These are phyloP conservation scores for Didymella exigua DNA, from an alignment of 2,329 filamentous ascomycete genomes.

Conservation along the genomic window DNA sequence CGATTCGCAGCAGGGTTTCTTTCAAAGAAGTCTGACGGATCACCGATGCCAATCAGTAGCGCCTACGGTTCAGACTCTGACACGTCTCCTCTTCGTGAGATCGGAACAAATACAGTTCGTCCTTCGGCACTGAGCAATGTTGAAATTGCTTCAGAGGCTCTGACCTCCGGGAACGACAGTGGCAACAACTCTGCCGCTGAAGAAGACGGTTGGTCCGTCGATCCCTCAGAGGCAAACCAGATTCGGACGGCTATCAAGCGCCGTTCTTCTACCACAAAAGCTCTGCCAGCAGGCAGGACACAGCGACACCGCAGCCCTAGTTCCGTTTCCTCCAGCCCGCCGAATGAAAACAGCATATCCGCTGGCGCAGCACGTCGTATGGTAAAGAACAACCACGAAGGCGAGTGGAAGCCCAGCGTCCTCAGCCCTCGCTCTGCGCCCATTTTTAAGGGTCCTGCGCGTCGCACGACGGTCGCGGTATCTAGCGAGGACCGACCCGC, in stretches of 20 bases:
- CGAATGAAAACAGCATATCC: constrained; percentile 63
- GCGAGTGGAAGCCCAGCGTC: constrained; percentile 61
- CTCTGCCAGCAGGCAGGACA: constrained; percentile 47
- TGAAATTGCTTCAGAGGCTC: constrained; percentile 44
- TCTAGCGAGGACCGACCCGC: constrained; percentile 41
- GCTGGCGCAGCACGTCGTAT: constrained; percentile 70
- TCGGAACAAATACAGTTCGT: constrained; percentile 51
- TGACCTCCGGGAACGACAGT: constrained; percentile 37
- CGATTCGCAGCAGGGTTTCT: constrained; percentile 91
- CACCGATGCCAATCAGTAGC: constrained; percentile 64
- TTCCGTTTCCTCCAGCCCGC: constrained; percentile 56
- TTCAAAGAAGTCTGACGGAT: constrained; percentile 67
- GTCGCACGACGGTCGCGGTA: constrained; percentile 46
- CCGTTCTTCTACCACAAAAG: constrained; percentile 53
- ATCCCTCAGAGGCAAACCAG: constrained; percentile 58
- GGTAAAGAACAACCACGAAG: constrained; percentile 66
- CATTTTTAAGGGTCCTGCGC: constrained; percentile 59
- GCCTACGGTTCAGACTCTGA: constrained; percentile 65
- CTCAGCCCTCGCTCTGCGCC: constrained; percentile 66
- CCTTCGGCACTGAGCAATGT: constrained; percentile 61
- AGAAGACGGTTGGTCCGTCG: constrained; percentile 56
- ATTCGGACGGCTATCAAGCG: constrained; percentile 64
- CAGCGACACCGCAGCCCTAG: constrained; percentile 64
- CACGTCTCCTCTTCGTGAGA: constrained; percentile 54
- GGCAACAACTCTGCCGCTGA: constrained; percentile 52